These are phyloP conservation scores for Persicaria tinctoria DNA, from an alignment of 148 eudicot species.

Conservation along the genomic window DNA sequence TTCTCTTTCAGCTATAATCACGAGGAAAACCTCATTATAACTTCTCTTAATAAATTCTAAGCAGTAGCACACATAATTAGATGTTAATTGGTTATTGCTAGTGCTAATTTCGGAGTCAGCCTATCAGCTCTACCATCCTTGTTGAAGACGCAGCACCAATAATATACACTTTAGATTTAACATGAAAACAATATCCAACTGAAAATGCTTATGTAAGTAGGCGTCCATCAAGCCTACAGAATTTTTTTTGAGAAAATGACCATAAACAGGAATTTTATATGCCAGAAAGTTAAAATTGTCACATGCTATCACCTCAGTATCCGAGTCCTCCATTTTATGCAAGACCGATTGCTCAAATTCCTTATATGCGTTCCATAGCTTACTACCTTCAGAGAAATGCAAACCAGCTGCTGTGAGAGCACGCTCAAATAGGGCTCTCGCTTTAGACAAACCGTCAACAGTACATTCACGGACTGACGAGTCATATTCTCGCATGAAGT, in stretches of 20 bases:
- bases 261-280: not conserved
- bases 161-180: not conserved
- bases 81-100: not conserved
- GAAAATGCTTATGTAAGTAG: not conserved
- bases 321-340: constrained; percentile 42
- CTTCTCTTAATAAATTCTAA: not conserved
- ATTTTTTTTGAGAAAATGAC: not conserved
- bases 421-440: constrained; percentile 83
- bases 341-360: constrained; percentile 70
- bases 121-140: not conserved
- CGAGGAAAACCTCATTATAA: not conserved
- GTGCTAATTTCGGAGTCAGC: not conserved
- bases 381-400: constrained; percentile 76
- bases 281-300: constrained; percentile 11
- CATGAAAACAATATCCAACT: not conserved
- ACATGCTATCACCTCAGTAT: constrained; percentile 36
- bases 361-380: constrained; percentile 82
- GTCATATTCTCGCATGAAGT: constrained; percentile 68
- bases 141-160: not conserved
- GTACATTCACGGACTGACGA: constrained; percentile 59
- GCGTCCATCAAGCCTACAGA: not conserved
- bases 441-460: constrained; percentile 56
- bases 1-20: constrained; percentile 61
- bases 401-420: constrained; percentile 83
- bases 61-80: not conserved